phyloP scores from a whole-genome alignment of 2,329 filamentous ascomycete species.

The Plectosphaerella cucumerina region DNA sequence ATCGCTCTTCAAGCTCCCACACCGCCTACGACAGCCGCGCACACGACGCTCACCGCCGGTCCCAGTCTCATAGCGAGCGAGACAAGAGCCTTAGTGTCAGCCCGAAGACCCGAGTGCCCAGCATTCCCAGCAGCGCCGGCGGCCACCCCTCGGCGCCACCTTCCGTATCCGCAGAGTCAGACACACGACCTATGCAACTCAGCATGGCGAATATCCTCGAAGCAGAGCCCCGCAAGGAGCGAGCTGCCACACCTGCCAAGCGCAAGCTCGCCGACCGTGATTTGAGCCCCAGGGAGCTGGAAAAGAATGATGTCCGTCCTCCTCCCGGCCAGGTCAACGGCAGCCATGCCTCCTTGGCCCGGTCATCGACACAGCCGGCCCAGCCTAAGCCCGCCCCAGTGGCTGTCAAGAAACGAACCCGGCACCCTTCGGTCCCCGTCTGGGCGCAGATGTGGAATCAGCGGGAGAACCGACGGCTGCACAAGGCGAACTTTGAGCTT shows the following conservation, averaged over 20 bases:
- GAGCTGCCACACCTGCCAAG: constrained; percentile 37
- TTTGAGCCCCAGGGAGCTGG: constrained; percentile 46
- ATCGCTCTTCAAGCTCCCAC: constrained; percentile 33
- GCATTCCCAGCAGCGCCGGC: constrained; percentile 42
- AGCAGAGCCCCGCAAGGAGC: constrained; percentile 20
- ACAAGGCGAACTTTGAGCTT: constrained; percentile 40
- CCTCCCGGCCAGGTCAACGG: constrained; percentile 48
- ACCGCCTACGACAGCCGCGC: constrained; percentile 39
- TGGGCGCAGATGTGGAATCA: constrained; percentile 42
- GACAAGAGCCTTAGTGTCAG: constrained; percentile 72
- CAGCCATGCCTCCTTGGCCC: constrained; percentile 14
- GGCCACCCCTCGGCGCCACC: constrained; percentile 2
- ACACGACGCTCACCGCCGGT: constrained; percentile 40
- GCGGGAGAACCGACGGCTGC: constrained; percentile 31
- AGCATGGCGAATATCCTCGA: constrained; percentile 18
- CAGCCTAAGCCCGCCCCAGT: constrained; percentile 8
- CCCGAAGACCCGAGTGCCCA: constrained; percentile 66
- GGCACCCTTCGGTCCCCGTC: constrained; percentile 33
- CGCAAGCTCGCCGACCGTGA: constrained; percentile 45
- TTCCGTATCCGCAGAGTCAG: neutral
- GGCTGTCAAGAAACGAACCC: constrained; percentile 33
- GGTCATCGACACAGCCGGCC: constrained; percentile 6
- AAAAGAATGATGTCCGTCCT: constrained; percentile 42
- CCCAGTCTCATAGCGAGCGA: constrained; percentile 56
- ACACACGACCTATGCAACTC: constrained; percentile 11